phyloP scores from a whole-genome alignment of 2,329 filamentous ascomycete species.

The Exophiala calicioides region DNA sequence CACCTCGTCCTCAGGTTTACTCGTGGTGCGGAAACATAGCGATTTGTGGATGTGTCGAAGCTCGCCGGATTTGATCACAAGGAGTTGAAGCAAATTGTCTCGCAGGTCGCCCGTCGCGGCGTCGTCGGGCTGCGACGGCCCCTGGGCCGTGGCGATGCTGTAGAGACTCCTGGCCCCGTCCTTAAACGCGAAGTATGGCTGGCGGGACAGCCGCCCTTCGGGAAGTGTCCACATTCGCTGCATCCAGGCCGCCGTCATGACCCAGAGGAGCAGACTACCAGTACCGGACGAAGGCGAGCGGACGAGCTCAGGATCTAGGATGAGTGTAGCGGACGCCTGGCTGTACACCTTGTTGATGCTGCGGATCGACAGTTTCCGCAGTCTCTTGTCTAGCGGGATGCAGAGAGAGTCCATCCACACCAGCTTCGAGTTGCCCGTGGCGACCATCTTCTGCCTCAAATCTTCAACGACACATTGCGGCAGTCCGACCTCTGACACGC shows the following conservation, averaged over 20 bases:
- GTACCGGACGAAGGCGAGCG: constrained; percentile 1
- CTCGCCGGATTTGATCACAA: not conserved
- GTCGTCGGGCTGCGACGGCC: not conserved
- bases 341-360: constrained; percentile 14
- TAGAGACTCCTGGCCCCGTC: not conserved
- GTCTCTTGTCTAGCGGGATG: constrained; percentile 5
- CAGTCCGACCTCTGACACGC: constrained; percentile 5
- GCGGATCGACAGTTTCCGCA: constrained; percentile 11
- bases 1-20: constrained; percentile 7
- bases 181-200: constrained; percentile 2
- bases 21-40: constrained; percentile 7
- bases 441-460: constrained; percentile 1
- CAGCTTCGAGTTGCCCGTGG: not conserved
- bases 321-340: constrained; percentile 4
- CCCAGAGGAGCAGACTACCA: constrained; percentile 5
- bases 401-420: constrained; percentile 14
- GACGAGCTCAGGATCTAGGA: constrained; percentile 10
- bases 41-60: constrained; percentile 7
- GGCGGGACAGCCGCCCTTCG: constrained; percentile 6
- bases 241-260: constrained; percentile 13
- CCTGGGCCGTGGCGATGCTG: not conserved
- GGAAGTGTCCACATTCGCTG: constrained; percentile 15
- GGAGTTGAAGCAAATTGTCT: not conserved
- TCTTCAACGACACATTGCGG: constrained; percentile 3
- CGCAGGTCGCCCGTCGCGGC: constrained; percentile 1